These are phyloP conservation scores for Hygrophorus russula DNA, from an alignment of 768 basidiomycete genomes.

Conservation along the genomic window DNA sequence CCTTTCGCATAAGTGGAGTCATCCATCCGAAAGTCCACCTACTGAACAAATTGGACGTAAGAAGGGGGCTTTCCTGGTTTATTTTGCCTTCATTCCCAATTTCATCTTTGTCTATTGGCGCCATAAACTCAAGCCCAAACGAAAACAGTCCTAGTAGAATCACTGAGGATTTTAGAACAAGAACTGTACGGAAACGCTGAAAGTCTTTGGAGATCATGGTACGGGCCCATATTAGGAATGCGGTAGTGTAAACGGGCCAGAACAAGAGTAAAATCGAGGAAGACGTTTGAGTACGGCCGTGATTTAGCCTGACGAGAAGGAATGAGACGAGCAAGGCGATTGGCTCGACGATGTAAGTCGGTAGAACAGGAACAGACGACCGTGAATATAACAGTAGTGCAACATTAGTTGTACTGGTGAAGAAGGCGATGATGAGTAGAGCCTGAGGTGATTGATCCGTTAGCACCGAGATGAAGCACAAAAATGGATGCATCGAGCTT, in stretches of 20 bases:
- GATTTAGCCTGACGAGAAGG: conserved; percentile 52
- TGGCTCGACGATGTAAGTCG: conserved; percentile 48
- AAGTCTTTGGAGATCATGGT: conserved; percentile 30
- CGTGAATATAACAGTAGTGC: conserved; percentile 24
- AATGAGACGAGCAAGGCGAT: conserved; percentile 37
- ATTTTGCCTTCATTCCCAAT: conserved; percentile 20
- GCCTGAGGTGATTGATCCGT: conserved; percentile 22
- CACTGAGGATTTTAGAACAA: conserved; percentile 33
- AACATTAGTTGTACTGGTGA: conserved; percentile 33
- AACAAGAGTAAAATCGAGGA: conserved; percentile 69
- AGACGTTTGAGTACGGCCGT: conserved; percentile 57
- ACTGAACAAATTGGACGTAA: conserved; percentile 75
- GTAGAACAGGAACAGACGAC: conserved; percentile 31
- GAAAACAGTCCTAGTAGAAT: conserved; percentile 36
- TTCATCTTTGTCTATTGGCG: conserved; percentile 7
- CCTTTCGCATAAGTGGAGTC: conserved; percentile 67
- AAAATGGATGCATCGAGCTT: neutral
- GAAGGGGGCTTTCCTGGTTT: conserved; percentile 52
- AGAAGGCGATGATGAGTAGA: conserved; percentile 34
- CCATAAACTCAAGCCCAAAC: conserved; percentile 48
- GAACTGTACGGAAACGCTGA: conserved; percentile 21
- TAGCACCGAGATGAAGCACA: conserved; percentile 1
- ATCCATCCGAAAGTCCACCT: conserved; percentile 82
- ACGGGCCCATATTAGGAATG: conserved; percentile 45
- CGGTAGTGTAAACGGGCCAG: conserved; percentile 59